These are phyloP conservation scores for Sanguinoderma infundibulare DNA, from an alignment of 1,284 basidiomycete genomes.

Conservation along the genomic window DNA sequence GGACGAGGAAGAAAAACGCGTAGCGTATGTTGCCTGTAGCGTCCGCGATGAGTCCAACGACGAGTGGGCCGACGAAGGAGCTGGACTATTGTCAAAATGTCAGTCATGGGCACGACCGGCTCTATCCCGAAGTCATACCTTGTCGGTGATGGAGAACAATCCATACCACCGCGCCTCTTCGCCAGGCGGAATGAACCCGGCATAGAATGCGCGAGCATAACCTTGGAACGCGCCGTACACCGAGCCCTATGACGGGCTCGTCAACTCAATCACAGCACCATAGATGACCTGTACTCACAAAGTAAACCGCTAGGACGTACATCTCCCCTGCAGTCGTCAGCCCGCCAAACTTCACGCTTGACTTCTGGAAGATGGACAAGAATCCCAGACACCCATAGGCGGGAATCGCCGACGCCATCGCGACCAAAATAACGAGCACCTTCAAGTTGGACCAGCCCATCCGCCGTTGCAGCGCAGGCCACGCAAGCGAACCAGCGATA, in stretches of 20 bases:
- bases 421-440: constrained; percentile 70
- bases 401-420: constrained; percentile 72
- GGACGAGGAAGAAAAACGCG: constrained; percentile 85
- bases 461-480: constrained; percentile 68
- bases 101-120: not conserved
- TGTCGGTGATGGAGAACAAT: constrained; percentile 88
- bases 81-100: constrained; percentile 58
- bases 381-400: constrained; percentile 86
- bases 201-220: constrained; percentile 80
- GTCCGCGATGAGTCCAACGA: constrained; percentile 87
- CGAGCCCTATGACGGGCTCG: constrained; percentile 45
- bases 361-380: constrained; percentile 52
- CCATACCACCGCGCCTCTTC: constrained; percentile 83
- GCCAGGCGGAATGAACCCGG: constrained; percentile 76
- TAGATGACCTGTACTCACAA: constrained; percentile 50
- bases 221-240: constrained; percentile 83
- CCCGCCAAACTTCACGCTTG: constrained; percentile 61
- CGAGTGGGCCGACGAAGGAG: constrained; percentile 86
- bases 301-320: constrained; percentile 82
- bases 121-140: constrained; percentile 47
- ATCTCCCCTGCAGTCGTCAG: constrained; percentile 83
- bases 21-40: constrained; percentile 88
- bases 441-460: constrained; percentile 69
- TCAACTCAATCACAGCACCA: not conserved
- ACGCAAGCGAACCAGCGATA: constrained; percentile 74